phyloP scores from a whole-genome alignment of 805 yeast genomes.

The Allodekkera sacchari region DNA sequence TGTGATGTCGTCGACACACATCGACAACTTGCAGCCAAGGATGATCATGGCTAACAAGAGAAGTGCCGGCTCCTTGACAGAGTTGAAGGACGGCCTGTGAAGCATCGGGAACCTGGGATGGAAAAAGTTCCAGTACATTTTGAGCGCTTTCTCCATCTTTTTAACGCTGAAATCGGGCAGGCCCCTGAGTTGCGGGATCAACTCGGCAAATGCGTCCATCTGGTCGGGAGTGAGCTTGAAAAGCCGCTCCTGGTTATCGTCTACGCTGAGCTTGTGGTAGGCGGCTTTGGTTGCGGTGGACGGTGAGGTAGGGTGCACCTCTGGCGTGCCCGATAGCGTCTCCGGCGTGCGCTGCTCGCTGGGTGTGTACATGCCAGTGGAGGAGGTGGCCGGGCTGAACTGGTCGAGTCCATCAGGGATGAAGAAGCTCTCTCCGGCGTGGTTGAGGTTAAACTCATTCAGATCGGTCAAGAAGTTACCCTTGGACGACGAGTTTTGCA shows the following conservation, averaged over 20 bases:
- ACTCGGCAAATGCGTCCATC: constrained; percentile 14
- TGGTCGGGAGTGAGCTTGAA: constrained; percentile 12
- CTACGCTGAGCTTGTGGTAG: constrained; percentile 4
- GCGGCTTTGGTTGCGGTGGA: neutral
- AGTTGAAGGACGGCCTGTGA: constrained; percentile 51
- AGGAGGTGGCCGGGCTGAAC: constrained; percentile 15
- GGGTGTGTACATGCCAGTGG: constrained; percentile 5
- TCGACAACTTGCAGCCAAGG: constrained; percentile 38
- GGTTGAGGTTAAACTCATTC: constrained; percentile 16
- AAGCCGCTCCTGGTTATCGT: constrained; percentile 4
- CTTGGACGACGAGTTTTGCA: neutral
- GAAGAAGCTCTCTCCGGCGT: constrained; percentile 21
- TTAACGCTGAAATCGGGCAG: constrained; percentile 22
- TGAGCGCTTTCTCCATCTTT: constrained; percentile 22
- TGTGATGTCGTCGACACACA: constrained; percentile 20
- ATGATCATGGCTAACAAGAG: constrained; percentile 47
- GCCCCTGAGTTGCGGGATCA: constrained; percentile 19
- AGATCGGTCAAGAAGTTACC: constrained; percentile 14
- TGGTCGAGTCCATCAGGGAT: constrained; percentile 23
- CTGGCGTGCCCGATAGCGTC: neutral
- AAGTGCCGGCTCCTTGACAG: constrained; percentile 38
- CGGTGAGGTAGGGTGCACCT: neutral
- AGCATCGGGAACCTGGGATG: constrained; percentile 53
- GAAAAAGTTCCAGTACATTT: constrained; percentile 48
- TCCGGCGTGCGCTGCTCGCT: constrained; percentile 1